Conservation (phyloP, 371 early-diverging fungal species). For the Circinella minor region DNA sequence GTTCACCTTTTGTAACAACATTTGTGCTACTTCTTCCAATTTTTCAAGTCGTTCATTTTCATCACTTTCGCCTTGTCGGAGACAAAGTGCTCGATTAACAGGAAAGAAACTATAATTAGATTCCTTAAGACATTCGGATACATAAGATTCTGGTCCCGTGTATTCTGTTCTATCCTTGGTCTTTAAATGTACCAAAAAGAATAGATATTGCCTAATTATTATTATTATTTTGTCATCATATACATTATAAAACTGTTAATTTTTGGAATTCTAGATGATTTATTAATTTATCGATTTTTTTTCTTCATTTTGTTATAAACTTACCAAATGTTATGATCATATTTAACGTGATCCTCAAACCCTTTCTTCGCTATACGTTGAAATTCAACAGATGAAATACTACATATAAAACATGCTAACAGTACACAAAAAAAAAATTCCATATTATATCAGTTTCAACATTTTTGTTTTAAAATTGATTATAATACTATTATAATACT, state of each 20-base stretch:
- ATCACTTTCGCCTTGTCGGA: conserved; percentile 35
- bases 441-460: background rate
- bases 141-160: conserved; percentile 61
- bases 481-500: conserved; percentile 5
- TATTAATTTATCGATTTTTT: no score
- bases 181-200: conserved; percentile 60
- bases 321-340: conserved; percentile 66
- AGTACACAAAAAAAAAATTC: no score
- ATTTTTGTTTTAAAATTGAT: background rate
- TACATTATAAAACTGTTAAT: background rate
- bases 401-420: conserved; percentile 59
- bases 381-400: conserved; percentile 58
- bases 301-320: background rate
- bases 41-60: conserved; percentile 39
- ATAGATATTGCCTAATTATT: conserved; percentile 54
- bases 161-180: conserved; percentile 61
- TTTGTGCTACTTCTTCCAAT: conserved; percentile 41
- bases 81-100: conserved; percentile 56
- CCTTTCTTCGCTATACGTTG: conserved; percentile 56
- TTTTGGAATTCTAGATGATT: background rate
- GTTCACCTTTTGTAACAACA: conserved; percentile 27
- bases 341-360: conserved; percentile 56
- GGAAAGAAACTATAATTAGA: conserved; percentile 60
- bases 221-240: background rate
- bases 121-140: conserved; percentile 47